Conservation (phyloP, 2,329 filamentous ascomycete genomes). For the Claviceps sorghi region DNA sequence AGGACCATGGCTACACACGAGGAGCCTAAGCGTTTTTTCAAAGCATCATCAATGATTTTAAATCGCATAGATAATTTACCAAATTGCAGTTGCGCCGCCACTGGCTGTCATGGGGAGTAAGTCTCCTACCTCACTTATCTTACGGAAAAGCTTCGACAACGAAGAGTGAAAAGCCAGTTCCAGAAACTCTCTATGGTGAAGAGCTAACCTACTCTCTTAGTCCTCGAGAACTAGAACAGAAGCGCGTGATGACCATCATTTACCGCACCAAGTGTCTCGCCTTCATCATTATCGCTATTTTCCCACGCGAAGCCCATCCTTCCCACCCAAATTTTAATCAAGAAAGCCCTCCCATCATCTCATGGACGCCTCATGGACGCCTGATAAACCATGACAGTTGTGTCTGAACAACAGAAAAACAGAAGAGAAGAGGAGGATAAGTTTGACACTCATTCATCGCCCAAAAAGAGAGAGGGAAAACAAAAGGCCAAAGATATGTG, state of each 20-base stretch:
- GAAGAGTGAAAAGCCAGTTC: neutral
- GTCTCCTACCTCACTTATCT: too few relatives aligned
- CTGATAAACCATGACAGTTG: neutral
- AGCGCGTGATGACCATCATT: neutral
- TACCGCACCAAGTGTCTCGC: neutral
- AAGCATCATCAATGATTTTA: too few relatives aligned
- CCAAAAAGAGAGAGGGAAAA: neutral
- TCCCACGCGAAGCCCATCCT: neutral
- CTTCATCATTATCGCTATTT: neutral
- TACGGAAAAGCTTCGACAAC: too few relatives aligned
- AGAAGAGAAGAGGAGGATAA: too few relatives aligned
- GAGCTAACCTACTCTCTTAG: neutral
- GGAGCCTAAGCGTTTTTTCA: too few relatives aligned
- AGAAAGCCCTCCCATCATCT: neutral
- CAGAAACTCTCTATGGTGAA: neutral
- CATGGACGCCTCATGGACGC: constrained; percentile 1
- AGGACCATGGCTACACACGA: too few relatives aligned
- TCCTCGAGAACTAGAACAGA: neutral
- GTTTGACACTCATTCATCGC: neutral
- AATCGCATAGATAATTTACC: too few relatives aligned
- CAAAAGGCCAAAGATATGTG: neutral
- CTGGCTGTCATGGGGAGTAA: too few relatives aligned
- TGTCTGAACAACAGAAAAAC: neutral
- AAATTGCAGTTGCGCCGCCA: too few relatives aligned
- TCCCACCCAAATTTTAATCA: neutral